Conservation (phyloP, 169 alveolate genomes). For the Plasmodium reichenowi region DNA sequence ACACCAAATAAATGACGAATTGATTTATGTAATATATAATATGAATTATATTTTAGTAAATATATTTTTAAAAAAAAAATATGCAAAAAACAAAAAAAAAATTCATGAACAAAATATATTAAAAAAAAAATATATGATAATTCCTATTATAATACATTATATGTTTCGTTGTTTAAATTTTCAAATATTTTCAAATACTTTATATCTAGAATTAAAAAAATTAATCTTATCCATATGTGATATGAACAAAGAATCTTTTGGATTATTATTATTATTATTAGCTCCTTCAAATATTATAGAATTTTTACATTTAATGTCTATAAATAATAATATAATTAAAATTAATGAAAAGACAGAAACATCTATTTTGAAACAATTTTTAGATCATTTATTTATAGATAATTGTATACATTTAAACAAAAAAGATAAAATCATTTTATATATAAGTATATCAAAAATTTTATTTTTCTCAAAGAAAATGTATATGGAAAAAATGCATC, state of each 20-base stretch:
- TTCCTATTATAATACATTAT: constrained; percentile 14
- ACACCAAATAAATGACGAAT: constrained; percentile 8
- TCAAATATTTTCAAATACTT: constrained; percentile 34
- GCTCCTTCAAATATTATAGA: constrained; percentile 19
- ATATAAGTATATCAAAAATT: constrained; percentile 48
- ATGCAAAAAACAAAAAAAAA: no score
- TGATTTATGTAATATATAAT: constrained; percentile 20
- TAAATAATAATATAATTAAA: constrained; percentile 2
- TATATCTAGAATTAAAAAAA: constrained; percentile 13
- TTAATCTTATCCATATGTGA: not conserved
- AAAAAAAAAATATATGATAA: no score
- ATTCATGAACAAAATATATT: no score
- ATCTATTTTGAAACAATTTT: constrained; percentile 6
- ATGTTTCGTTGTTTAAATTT: constrained; percentile 49
- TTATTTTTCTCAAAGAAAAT: constrained; percentile 22
- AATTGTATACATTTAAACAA: constrained; percentile 34
- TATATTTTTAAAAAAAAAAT: not conserved
- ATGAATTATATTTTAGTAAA: not conserved
- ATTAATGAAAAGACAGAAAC: constrained; percentile 6
- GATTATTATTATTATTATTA: not conserved
- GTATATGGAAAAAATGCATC: constrained; percentile 28
- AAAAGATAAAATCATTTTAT: constrained; percentile 35
- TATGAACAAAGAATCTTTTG: not conserved
- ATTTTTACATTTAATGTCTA: constrained; percentile 24
- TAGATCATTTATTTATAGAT: constrained; percentile 18